Percentiles rank a stretch among this genome's conserved stretches.
phyloP scores from a whole-genome alignment of 1,284 basidiomycete genomes.

The Porogramme epimiltina region DNA sequence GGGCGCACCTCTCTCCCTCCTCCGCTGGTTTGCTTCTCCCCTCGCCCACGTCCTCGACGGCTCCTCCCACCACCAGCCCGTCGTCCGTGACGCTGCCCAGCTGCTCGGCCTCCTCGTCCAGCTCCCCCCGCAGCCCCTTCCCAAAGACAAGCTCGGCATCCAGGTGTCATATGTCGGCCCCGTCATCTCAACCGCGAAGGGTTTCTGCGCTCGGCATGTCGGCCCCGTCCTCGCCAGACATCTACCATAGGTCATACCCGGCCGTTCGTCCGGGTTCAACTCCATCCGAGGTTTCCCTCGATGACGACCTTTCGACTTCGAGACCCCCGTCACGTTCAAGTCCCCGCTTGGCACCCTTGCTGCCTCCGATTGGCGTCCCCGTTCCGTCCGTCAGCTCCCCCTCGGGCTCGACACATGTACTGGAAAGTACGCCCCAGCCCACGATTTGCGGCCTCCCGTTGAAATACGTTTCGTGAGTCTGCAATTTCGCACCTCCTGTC shows the following conservation, averaged over 20 bases:
- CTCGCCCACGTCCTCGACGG: slow-evolving; percentile 23
- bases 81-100: slow-evolving; percentile 14
- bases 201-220: slow-evolving; percentile 32
- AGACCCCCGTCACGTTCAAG: slow-evolving; percentile 26
- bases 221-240: slow-evolving; percentile 31
- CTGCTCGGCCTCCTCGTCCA: slow-evolving; percentile 17
- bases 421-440: slow-evolving; percentile 22
- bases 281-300: slow-evolving; percentile 30
- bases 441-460: slow-evolving; percentile 56
- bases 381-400: slow-evolving; percentile 23
- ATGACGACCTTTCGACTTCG: slow-evolving; percentile 27
- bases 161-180: slow-evolving; percentile 18
- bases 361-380: slow-evolving; percentile 34
- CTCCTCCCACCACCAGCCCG: slow-evolving; percentile 10
- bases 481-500: neutral
- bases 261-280: slow-evolving; percentile 38
- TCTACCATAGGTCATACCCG: slow-evolving; percentile 46
- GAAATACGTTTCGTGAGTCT: slow-evolving; percentile 64
- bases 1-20: neutral
- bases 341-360: slow-evolving; percentile 39
- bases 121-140: neutral
- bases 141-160: neutral
- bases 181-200: slow-evolving; percentile 27
- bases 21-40: slow-evolving; percentile 16
- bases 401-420: neutral